Percentiles rank a stretch among this genome's conserved stretches.
phyloP scores from a whole-genome alignment of 306 rosid genomes.

The Albizia julibrissin region DNA sequence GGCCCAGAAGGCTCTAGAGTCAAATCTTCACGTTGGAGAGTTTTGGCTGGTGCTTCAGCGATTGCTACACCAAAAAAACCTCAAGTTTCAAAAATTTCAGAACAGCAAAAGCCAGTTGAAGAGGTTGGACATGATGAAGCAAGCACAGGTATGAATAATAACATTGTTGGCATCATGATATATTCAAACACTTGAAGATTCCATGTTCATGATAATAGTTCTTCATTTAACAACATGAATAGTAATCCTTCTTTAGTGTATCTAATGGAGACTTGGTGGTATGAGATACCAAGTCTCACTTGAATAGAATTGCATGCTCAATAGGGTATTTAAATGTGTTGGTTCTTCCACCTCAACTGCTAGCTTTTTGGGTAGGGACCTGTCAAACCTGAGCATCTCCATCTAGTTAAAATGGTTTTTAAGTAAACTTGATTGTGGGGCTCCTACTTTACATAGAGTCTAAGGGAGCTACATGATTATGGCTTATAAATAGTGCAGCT shows the following conservation, averaged over 20 bases:
- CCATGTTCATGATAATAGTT: constrained; percentile 7
- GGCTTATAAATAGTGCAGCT: neutral
- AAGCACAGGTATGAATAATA: constrained; percentile 22
- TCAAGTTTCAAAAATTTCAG: neutral
- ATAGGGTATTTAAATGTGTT: no score
- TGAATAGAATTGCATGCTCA: no score
- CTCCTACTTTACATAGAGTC: neutral
- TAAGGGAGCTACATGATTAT: neutral
- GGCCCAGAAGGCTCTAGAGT: constrained; percentile 15
- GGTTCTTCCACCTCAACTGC: no score
- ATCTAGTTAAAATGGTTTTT: neutral
- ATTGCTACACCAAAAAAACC: constrained; percentile 1
- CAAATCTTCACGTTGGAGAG: constrained; percentile 24
- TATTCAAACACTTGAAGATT: neutral
- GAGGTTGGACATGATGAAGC: neutral
- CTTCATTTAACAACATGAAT: neutral
- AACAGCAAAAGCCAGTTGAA: neutral
- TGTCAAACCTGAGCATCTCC: neutral
- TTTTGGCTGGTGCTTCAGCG: neutral
- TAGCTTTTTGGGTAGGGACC: neutral
- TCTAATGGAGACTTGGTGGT: no score
- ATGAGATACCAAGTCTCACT: no score
- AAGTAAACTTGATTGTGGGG: neutral
- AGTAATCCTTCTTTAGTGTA: neutral
- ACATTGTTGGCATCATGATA: neutral